Base-by-base conservation (phyloP, 73 alveolate species). In the Uronychia setigera region DNA sequence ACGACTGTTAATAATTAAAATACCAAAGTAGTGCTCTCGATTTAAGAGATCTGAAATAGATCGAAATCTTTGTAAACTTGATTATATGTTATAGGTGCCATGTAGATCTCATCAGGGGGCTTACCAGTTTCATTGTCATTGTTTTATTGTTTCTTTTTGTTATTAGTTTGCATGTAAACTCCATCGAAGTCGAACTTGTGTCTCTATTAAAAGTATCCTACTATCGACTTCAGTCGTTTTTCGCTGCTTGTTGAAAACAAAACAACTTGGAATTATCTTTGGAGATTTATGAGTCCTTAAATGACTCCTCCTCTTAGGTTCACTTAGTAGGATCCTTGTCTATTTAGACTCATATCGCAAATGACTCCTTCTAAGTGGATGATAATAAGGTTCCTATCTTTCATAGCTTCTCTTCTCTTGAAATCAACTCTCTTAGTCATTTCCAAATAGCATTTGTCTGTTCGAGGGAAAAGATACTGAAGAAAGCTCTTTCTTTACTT, bases 361-460 rank as follows among this genome's bases (percentile, higher is more conserved):
- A 85, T 1, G 26, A 76, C 76, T 1, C 91, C 91, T 74, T 85
- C 91, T 31, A 75, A 77, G 76, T 77, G 77, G 76, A 85, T 46
- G 34, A 85, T 77, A 27, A 85, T 57, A 0, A 85, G 59, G 58
- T 85, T 85, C 79, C 46, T 77, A 30, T 85, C 91, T 85, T 78
- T 85, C 91, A 85, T 85, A 77, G 77, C 27, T 27, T 85, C 86
- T 60, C 91, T 85, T 77, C 91, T 85, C 57, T 76, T 85, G 59
- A 85, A 85, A 13, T 74, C 33, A 1, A 85, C 27, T 33, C 91
- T 33, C 32, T 85, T 85, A 25, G 91, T 77, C 19, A 77, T 76
- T 11, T 84, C 91, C 1, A 0, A 58, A 46, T 11, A 46, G n/a
- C 5, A 5, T 19, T 46, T 46, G 5, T 46, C 67, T 11, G 67